Base-by-base conservation (phyloP, 352 stramenopile species). In the Thraustotheca clavata region DNA sequence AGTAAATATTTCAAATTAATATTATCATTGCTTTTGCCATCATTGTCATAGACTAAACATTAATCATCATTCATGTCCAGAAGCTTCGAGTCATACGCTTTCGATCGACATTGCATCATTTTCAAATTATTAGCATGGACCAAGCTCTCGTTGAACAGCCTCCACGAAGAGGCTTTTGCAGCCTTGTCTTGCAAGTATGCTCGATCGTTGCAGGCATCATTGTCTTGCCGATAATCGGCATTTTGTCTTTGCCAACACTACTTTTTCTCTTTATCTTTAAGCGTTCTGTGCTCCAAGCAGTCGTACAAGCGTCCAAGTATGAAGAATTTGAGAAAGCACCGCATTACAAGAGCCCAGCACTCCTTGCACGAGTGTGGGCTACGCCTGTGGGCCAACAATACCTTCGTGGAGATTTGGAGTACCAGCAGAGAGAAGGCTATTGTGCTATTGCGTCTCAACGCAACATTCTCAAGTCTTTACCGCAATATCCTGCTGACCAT, bases 401-500 rank as follows among this genome's bases (percentile, higher is more conserved):
- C 41, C 26, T 55, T n/a, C 22, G 14, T 9, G 39, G 38, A 3
- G n/a, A 11, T n/a, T 35, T 65, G 3, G 57, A 65, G 26, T 65
- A 40, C 47, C 57, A 65, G 24, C 24, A 11, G 7, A 29, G 57
- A 18, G 57, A 65, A 40, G 57, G 57, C 41, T 65, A 55, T 33
- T 65, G 57, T 31, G 31, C 57, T 0, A 11, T 33, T 4, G 47
- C 57, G 7, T 57, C 57, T 1, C 22, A 46, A 22, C 57, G 57
- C 38, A 65, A 65, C 41, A 29, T 65, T 1, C 57, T 65, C 3
- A 54, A 65, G 20, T 65, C 57, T 31, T 36, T 65, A 4, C 55
- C 55, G 52, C 31, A 29, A 8, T 18, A 40, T 9, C 26, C 20
- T 3, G 4, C 26, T 11, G 31, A 39, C 20, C 14, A 12, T 18